Evolutionary conservation across 495 filamentous ascomycete species (phyloP).

Genomic region (Aspergillus ostianus): DNA sequence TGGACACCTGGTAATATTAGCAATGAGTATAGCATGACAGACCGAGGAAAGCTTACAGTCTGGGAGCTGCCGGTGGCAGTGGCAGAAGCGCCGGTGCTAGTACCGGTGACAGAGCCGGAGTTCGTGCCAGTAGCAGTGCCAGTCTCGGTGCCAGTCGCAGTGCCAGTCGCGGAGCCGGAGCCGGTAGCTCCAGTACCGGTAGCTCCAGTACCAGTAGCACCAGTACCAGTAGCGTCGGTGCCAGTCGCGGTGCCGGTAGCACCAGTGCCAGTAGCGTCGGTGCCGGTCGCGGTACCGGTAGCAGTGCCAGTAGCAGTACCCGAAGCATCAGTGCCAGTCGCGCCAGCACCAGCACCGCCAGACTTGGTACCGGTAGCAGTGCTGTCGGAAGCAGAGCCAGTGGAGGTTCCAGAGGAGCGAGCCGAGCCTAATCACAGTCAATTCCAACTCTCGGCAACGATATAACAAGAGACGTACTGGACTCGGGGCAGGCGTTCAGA

Average conservation of each 20-base stretch:
- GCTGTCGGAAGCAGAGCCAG: constrained; percentile 23
- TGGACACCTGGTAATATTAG: neutral
- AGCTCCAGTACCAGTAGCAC: constrained; percentile 9
- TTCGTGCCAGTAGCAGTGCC: constrained; percentile 15
- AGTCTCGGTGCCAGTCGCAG: constrained; percentile 8
- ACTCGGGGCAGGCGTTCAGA: constrained; percentile 34
- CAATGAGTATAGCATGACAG: neutral
- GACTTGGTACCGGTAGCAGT: constrained; percentile 20
- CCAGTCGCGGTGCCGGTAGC: constrained; percentile 15
- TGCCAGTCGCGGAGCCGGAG: constrained; percentile 12
- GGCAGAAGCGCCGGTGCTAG: constrained; percentile 11
- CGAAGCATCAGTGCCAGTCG: constrained; percentile 22
- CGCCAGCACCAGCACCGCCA: constrained; percentile 23
- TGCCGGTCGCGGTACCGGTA: constrained; percentile 13
- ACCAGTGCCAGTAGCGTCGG: constrained; percentile 12
- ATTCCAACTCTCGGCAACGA: neutral
- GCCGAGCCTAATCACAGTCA: constrained; percentile 6
- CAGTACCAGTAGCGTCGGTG: constrained; percentile 1
- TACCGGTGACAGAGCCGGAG: constrained; percentile 12
- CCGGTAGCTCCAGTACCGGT: constrained; percentile 11
- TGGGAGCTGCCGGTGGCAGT: constrained; percentile 16
- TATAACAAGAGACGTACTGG: constrained; percentile 9
- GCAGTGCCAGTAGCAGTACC: constrained; percentile 23
- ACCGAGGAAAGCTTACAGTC: neutral
- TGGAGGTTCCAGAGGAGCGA: constrained; percentile 14